phyloP scores from a whole-genome alignment of 306 rosid species.

The Purshia tridentata region DNA sequence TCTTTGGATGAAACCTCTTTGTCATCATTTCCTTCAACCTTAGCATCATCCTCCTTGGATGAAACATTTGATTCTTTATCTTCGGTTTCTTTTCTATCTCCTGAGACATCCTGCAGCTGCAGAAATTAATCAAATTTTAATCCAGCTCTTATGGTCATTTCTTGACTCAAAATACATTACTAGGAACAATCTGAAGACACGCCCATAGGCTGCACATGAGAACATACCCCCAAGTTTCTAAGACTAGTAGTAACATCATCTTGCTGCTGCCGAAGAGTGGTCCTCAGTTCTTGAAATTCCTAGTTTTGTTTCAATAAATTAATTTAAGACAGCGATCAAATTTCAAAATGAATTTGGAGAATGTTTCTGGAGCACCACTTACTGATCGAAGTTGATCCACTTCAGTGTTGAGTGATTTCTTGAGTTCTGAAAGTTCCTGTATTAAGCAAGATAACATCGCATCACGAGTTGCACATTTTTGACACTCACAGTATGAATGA shows the following conservation, averaged over 20 bases:
- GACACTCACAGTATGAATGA: slow-evolving; percentile 22
- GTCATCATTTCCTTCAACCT: slow-evolving; percentile 34
- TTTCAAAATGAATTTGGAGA: slow-evolving; percentile 9
- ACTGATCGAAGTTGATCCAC: slow-evolving; percentile 87
- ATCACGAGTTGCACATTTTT: slow-evolving; percentile 19
- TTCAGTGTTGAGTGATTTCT: slow-evolving; percentile 88
- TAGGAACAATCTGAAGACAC: slow-evolving; percentile 2
- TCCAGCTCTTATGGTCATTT: background rate
- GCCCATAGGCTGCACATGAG: background rate
- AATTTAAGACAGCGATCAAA: background rate
- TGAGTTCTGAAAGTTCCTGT: slow-evolving; percentile 90
- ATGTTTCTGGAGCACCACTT: slow-evolving; percentile 36
- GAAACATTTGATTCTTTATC: background rate
- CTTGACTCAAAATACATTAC: background rate
- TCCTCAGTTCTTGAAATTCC: slow-evolving; percentile 93
- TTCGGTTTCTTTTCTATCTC: slow-evolving; percentile 19
- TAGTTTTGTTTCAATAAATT: slow-evolving; percentile 31
- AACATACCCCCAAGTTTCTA: slow-evolving; percentile 69
- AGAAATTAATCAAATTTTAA: slow-evolving; percentile 4
- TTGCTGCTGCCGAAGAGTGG: slow-evolving; percentile 91
- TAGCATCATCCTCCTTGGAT: slow-evolving; percentile 25
- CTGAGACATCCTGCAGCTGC: slow-evolving; percentile 73
- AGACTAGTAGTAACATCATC: slow-evolving; percentile 90
- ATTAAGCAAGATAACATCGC: slow-evolving; percentile 19
- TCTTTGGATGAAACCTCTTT: slow-evolving; percentile 27